These are phyloP conservation scores for Phyllosticta capitalensis DNA, from an alignment of 2,329 filamentous ascomycete genomes.

Conservation along the genomic window DNA sequence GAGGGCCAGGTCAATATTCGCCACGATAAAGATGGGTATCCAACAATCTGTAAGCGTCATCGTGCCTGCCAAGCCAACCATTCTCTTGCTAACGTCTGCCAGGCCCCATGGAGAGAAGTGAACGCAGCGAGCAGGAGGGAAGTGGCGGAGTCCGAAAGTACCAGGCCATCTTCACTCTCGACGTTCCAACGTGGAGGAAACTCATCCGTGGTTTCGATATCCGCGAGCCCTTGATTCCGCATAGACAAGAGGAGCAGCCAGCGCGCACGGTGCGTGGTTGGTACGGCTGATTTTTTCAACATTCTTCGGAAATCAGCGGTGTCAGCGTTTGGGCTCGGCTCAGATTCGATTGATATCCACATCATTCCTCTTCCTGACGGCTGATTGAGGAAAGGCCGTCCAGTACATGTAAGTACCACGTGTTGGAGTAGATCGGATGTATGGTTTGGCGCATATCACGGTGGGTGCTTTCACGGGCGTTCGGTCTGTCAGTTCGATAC, in stretches of 20 bases:
- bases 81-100: not conserved
- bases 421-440: not conserved
- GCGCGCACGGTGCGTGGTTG: constrained; percentile 51
- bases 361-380: not conserved
- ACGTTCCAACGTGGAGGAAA: constrained; percentile 73
- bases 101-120: constrained; percentile 39
- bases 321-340: not conserved
- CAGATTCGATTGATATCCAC: not conserved
- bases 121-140: constrained; percentile 44
- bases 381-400: not conserved
- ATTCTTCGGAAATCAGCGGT: not conserved
- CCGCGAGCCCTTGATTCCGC: constrained; percentile 71
- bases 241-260: constrained; percentile 54
- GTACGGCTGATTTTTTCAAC: constrained; percentile 44
- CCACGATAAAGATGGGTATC: constrained; percentile 62
- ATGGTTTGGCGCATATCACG: not conserved
- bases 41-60: constrained; percentile 62
- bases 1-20: constrained; percentile 72
- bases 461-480: not conserved
- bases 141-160: constrained; percentile 48
- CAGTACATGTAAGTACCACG: not conserved
- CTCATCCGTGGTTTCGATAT: constrained; percentile 70
- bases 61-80: not conserved
- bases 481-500: not conserved
- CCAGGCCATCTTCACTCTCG: constrained; percentile 81